A percentile compares a stretch with the other conserved stretches of the same genome.
Evolutionary conservation across 1,139 yeast genomes (phyloP).

Genomic region (Blastobotrys arbuscula): DNA sequence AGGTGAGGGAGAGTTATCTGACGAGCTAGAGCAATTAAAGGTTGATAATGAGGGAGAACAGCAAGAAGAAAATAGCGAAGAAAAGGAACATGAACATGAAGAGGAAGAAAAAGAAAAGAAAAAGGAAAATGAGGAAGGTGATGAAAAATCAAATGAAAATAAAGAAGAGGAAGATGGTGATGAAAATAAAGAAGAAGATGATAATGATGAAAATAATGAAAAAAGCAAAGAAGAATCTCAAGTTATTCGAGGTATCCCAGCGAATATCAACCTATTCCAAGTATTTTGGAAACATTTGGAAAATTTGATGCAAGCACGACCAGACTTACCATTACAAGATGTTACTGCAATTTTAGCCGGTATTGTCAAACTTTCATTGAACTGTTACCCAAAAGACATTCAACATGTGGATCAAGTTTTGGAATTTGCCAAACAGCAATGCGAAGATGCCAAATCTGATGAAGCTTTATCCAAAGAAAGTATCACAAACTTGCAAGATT

Average conservation of each 20-base stretch:
- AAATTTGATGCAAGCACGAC: conserved; percentile 49
- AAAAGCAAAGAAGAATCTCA: conserved; percentile 9
- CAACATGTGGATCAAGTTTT: conserved; percentile 59
- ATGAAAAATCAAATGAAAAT: conserved; percentile 5
- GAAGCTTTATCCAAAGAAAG: conserved; percentile 23
- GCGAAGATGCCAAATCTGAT: conserved; percentile 30
- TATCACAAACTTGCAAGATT: conserved; percentile 44
- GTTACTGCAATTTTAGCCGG: conserved; percentile 61
- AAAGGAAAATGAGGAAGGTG: conserved; percentile 12
- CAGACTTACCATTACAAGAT: conserved; percentile 61
- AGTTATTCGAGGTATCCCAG: conserved; percentile 9
- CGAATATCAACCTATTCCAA: conserved; percentile 42
- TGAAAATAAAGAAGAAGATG: conserved; percentile 16
- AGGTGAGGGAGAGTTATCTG: conserved; percentile 8
- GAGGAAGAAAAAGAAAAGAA: conserved; percentile 2
- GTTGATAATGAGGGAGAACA: conserved; percentile 6
- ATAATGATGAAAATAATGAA: conserved; percentile 9
- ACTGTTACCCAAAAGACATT: conserved; percentile 59
- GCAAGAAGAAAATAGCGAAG: not conserved
- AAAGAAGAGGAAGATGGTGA: conserved; percentile 12
- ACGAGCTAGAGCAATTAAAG: not conserved
- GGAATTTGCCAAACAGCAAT: conserved; percentile 51
- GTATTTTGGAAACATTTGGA: conserved; percentile 62
- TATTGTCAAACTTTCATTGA: conserved; percentile 56
- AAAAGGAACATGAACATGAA: not conserved